Base-by-base conservation (phyloP, 805 yeast genomes). In the Cyberlindnera americana region DNA sequence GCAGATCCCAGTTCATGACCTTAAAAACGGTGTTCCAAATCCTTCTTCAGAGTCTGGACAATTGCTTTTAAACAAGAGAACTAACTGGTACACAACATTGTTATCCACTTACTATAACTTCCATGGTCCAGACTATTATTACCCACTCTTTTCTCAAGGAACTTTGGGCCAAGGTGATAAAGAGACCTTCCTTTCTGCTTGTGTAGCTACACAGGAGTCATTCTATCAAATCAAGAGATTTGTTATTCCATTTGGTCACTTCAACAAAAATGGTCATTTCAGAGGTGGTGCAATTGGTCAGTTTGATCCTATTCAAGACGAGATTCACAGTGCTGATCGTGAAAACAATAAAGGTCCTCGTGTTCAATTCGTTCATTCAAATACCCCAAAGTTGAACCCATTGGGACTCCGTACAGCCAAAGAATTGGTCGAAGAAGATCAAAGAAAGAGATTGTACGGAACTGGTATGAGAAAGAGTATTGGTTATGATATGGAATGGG, bases 111-210 rank as follows among this genome's bases (percentile, higher is more conserved):
- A 79, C 59, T 83, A 82, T 57, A 82, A 82, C 52, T 62, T 77
- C 5, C 65, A 66, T 58, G 90, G 90, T 0, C 87, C 87, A 2
- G 57, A 70, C 14, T 74, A 67, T 57, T 83, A 75, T 54, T 82
- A 82, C 53, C 86, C 85, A 10, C 59, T 82, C 36, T 64, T 83
- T 47, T 73, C 84, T 0, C 91, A 83, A 56, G 85, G 85, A 2
- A 69, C 75, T 24, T 80, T 85, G 1, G 89, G 89, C 6, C 83
- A 82, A 60, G 89, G 89, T 33, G 89, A 83, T 50, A 81, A 82
- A 52, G 89, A 83, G 48, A 80, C 89, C 0, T 81, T 81, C 55
- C 70, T 77, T 16, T 73, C 81, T 1, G 86, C 85, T 1, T 81
- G 85, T 2, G 66, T 69, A 27, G 81, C 64, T 1, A 52, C 72